phyloP scores from a whole-genome alignment of 345 rosid genomes.

The Reutealis trisperma region DNA sequence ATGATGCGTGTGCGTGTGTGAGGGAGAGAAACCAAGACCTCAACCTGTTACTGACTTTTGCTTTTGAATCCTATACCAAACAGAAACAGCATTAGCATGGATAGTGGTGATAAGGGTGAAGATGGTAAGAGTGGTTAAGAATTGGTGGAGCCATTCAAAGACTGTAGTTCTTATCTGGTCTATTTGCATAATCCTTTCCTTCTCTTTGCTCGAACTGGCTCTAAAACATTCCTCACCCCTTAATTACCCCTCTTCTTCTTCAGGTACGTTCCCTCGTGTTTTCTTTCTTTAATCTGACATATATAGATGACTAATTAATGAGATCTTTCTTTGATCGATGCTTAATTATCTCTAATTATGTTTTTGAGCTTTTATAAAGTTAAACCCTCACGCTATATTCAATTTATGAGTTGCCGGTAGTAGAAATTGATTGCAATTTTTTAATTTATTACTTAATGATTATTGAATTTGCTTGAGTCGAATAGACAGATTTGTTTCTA shows the following conservation, averaged over 20 bases:
- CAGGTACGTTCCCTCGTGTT: slow-evolving; percentile 29
- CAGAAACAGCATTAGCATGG: background rate
- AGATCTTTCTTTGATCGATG: background rate
- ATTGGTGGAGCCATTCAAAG: slow-evolving; percentile 55
- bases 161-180: slow-evolving; percentile 49
- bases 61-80: background rate
- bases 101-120: background rate
- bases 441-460: background rate
- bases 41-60: background rate
- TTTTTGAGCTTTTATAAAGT: background rate
- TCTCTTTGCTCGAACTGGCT: slow-evolving; percentile 52
- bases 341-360: background rate
- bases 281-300: background rate
- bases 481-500: background rate
- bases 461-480: background rate
- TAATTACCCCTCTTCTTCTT: slow-evolving; percentile 13
- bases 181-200: slow-evolving; percentile 45
- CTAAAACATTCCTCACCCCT: slow-evolving; percentile 37
- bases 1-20: background rate
- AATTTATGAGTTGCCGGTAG: background rate
- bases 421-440: background rate
- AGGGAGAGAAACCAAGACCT: background rate
- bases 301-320: background rate
- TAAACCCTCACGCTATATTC: background rate
- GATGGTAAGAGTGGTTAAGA: slow-evolving; percentile 30